phyloP scores from a whole-genome alignment of 129 eudicot species.

The Artemisia tridentata region DNA sequence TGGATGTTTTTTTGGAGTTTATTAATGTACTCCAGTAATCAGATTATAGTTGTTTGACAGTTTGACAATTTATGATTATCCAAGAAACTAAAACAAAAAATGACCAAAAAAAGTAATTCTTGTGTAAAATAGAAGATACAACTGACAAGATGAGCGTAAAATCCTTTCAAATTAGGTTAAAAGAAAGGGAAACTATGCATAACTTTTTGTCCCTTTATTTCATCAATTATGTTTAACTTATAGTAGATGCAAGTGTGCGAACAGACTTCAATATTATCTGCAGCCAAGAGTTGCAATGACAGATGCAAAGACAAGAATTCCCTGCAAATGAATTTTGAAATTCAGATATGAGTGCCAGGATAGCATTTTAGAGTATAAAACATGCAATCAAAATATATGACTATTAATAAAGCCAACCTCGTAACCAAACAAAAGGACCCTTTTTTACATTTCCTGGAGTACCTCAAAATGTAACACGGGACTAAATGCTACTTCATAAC shows the following conservation, averaged over 20 bases:
- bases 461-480: not conserved
- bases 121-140: not conserved
- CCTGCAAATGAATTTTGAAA: slow-evolving; percentile 41
- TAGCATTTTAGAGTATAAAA: slow-evolving; percentile 1
- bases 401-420: not conserved
- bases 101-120: not conserved
- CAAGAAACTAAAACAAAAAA: not conserved
- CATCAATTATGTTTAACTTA: too few species aligned
- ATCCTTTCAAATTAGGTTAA: not conserved
- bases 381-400: not conserved
- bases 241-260: too few species aligned
- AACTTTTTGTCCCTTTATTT: too few species aligned
- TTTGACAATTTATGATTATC: not conserved
- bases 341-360: slow-evolving; percentile 5
- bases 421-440: not conserved
- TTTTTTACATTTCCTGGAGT: not conserved
- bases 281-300: slow-evolving; percentile 92
- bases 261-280: too few species aligned
- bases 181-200: slow-evolving; percentile 27
- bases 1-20: too few species aligned
- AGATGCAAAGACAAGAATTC: slow-evolving; percentile 88
- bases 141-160: not conserved
- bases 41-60: too few species aligned
- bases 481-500: not conserved
- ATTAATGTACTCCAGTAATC: too few species aligned